Percentiles rank a stretch among this genome's conserved stretches.
phyloP scores from a whole-genome alignment of 345 rosid genomes.

The Gossypium ekmanianum region DNA sequence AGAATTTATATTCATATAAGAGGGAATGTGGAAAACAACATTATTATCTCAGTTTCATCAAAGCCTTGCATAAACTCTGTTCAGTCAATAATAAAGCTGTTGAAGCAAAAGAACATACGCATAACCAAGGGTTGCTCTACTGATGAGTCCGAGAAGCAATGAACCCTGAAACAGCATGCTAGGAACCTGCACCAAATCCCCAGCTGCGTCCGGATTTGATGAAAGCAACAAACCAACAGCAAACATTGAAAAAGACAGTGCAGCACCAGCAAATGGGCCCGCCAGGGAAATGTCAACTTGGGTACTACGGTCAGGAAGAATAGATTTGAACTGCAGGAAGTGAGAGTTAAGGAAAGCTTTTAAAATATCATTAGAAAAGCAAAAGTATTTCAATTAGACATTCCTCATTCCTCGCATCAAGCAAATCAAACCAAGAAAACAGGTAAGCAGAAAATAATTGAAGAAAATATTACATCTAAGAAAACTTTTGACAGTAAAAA shows the following conservation, averaged over 20 bases:
- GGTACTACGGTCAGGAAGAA: constrained; percentile 87
- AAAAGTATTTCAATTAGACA: background rate
- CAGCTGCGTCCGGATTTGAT: constrained; percentile 61
- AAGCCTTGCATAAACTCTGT: background rate
- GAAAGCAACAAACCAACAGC: constrained; percentile 83
- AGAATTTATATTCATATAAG: constrained; percentile 1
- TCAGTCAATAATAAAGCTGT: constrained; percentile 21
- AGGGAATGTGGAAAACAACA: background rate
- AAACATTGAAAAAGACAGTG: constrained; percentile 83
- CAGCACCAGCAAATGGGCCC: constrained; percentile 94
- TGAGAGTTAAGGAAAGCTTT: constrained; percentile 5
- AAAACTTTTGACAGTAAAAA: background rate
- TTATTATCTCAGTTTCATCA: constrained; percentile 4
- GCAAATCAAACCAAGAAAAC: background rate
- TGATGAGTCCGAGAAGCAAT: constrained; percentile 91
- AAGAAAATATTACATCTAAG: background rate
- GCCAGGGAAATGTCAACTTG: constrained; percentile 85
- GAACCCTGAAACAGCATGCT: constrained; percentile 91
- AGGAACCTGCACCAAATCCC: constrained; percentile 89
- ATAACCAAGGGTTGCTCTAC: constrained; percentile 86
- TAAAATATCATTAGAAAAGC: background rate
- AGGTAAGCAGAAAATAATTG: background rate
- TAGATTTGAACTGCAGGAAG: constrained; percentile 76
- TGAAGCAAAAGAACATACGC: constrained; percentile 53
- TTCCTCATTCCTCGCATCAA: background rate